A percentile compares a stretch with the other conserved stretches of the same genome.
Conservation (phyloP, 2,329 filamentous ascomycete genomes). For the Stemphylium beticola region DNA sequence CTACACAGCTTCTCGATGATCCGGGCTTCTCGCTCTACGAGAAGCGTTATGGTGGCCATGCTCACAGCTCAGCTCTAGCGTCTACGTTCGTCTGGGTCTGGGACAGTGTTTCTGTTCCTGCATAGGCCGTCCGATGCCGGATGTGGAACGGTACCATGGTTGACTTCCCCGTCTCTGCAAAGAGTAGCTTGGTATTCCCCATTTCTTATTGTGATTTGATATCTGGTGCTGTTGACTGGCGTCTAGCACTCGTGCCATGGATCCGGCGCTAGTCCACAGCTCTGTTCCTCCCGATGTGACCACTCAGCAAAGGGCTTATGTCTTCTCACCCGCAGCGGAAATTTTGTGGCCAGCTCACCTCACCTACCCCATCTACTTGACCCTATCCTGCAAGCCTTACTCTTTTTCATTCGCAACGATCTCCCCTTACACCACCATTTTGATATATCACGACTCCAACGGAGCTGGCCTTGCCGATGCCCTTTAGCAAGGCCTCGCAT, state of each 20-base stretch:
- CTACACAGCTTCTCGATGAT: constrained; percentile 8
- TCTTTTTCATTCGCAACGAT: neutral
- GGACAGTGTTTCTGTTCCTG: constrained; percentile 6
- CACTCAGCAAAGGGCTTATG: neutral
- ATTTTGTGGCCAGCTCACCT: neutral
- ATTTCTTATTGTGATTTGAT: constrained; percentile 25
- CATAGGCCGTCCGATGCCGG: constrained; percentile 19
- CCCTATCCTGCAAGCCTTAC: neutral
- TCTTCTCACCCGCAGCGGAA: neutral
- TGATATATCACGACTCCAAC: neutral
- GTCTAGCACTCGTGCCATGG: constrained; percentile 23
- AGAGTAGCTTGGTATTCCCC: constrained; percentile 35
- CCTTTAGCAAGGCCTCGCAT: neutral
- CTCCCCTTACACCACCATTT: neutral
- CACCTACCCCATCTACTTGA: neutral
- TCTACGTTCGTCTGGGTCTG: constrained; percentile 8
- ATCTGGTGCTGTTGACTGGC: constrained; percentile 36
- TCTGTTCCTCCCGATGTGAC: constrained; percentile 3
- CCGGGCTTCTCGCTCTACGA: constrained; percentile 2
- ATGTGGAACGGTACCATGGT: constrained; percentile 29
- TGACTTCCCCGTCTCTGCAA: constrained; percentile 24
- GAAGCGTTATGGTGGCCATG: constrained; percentile 9
- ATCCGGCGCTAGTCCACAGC: constrained; percentile 2
- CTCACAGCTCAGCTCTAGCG: constrained; percentile 15
- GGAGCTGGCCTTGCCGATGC: neutral